Evolutionary conservation across 2,329 filamentous ascomycete species (phyloP).

Genomic region (Beauveria rudraprayagi): DNA sequence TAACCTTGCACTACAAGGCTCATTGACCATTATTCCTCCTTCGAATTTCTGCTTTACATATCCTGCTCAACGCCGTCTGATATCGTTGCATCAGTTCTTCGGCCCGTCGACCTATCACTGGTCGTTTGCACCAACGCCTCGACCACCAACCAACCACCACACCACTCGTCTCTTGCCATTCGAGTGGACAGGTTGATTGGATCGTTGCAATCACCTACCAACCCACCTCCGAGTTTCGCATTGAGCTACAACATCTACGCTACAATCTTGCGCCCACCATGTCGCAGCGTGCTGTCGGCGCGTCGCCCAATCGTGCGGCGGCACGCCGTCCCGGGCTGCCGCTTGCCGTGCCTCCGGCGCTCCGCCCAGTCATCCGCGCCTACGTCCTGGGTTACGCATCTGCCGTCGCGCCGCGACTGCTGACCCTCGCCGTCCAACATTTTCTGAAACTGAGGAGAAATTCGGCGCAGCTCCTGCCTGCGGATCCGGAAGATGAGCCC

Average conservation of each 20-base stretch:
- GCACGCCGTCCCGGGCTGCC: not conserved
- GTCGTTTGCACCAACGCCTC: not conserved
- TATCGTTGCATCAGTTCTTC: not conserved
- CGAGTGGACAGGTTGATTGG: not conserved
- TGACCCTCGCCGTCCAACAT: conserved; percentile 46
- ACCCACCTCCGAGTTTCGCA: too few species aligned
- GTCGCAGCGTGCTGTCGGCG: not conserved
- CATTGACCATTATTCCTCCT: not conserved
- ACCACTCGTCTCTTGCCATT: not conserved
- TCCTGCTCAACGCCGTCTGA: not conserved
- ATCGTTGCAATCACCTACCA: not conserved
- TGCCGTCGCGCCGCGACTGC: conserved; percentile 46
- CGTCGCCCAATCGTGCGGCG: not conserved
- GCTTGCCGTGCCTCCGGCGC: conserved; percentile 35
- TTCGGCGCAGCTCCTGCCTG: conserved; percentile 20
- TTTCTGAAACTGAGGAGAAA: conserved; percentile 30
- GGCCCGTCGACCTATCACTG: not conserved
- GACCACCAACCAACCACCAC: not conserved
- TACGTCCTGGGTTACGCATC: conserved; percentile 55
- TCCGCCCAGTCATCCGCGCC: conserved; percentile 50
- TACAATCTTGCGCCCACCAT: not conserved
- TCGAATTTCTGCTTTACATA: not conserved
- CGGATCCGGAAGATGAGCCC: conserved; percentile 18
- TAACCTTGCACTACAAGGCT: not conserved
- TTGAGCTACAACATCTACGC: too few species aligned